Conservation (phyloP, 2,329 filamentous ascomycete species). For the Elsinoe batatas region DNA sequence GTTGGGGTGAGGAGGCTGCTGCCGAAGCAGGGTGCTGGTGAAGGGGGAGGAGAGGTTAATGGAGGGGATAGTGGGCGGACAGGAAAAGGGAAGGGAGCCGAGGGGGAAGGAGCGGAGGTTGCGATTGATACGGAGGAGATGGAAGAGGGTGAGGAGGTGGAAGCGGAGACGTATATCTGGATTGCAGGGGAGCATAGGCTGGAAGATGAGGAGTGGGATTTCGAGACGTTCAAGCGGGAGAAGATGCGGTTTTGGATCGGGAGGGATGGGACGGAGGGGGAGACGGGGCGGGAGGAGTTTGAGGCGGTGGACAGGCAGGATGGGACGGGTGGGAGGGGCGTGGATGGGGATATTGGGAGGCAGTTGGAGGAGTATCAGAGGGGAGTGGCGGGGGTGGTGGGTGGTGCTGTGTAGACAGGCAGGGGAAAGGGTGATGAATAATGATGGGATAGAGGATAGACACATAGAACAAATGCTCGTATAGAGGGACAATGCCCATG, state of each 20-base stretch:
- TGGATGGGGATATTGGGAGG: constrained; percentile 32
- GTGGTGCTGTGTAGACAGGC: constrained; percentile 26
- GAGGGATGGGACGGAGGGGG: constrained; percentile 25
- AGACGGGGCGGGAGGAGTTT: constrained; percentile 22
- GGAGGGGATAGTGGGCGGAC: constrained; percentile 27
- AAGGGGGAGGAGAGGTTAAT: not conserved
- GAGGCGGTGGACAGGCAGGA: constrained; percentile 23
- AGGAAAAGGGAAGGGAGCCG: constrained; percentile 44
- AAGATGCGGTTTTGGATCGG: constrained; percentile 56
- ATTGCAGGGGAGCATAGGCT: constrained; percentile 39
- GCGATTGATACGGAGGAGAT: constrained; percentile 59
- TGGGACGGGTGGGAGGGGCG: constrained; percentile 37
- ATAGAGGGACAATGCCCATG: too few relatives aligned
- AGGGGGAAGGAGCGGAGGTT: constrained; percentile 39
- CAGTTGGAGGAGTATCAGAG: constrained; percentile 26
- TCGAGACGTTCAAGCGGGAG: constrained; percentile 67
- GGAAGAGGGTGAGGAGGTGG: constrained; percentile 46
- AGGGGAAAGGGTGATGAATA: not conserved
- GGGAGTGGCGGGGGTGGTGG: constrained; percentile 18
- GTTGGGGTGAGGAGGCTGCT: constrained; percentile 29
- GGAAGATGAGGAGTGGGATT: constrained; percentile 77
- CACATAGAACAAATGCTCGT: too few relatives aligned
- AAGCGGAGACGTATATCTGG: constrained; percentile 45
- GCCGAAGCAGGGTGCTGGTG: constrained; percentile 20
- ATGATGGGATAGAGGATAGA: not conserved